A percentile compares a stretch with the other conserved stretches of the same genome.
Evolutionary conservation across 306 rosid species (phyloP).

Genomic region (Acacia crassicarpa): DNA sequence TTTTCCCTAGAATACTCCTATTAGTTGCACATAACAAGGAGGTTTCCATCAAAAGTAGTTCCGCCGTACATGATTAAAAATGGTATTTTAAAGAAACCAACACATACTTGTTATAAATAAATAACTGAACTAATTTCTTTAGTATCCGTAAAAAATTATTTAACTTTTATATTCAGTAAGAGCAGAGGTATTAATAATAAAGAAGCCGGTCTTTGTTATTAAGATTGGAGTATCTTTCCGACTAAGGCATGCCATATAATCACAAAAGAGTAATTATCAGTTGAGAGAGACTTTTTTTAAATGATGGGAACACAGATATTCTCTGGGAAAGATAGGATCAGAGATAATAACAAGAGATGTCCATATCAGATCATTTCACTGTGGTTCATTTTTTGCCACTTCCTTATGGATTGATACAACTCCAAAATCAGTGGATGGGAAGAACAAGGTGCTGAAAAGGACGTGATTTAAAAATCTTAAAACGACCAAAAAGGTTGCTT

Average conservation of each 20-base stretch:
- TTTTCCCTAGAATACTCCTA: too few species aligned
- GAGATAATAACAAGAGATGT: slow-evolving; percentile 25
- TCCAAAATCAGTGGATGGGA: slow-evolving; percentile 23
- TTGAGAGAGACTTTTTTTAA: slow-evolving; percentile 31
- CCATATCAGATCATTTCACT: slow-evolving; percentile 36
- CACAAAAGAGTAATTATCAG: slow-evolving; percentile 34
- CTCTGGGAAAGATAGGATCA: slow-evolving; percentile 18
- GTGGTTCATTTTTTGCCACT: slow-evolving; percentile 18
- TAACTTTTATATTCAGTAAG: too few species aligned
- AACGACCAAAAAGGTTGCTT: slow-evolving; percentile 29
- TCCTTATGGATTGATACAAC: not conserved
- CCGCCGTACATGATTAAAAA: too few species aligned
- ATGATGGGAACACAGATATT: slow-evolving; percentile 29
- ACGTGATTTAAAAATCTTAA: slow-evolving; percentile 8
- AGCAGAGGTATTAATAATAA: too few species aligned
- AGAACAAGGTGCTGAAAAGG: slow-evolving; percentile 31
- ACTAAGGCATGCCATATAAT: slow-evolving; percentile 24
- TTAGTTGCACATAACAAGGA: too few species aligned
- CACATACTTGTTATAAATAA: too few species aligned
- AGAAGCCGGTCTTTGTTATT: not conserved
- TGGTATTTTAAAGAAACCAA: too few species aligned
- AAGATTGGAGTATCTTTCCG: not conserved
- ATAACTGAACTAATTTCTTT: too few species aligned
- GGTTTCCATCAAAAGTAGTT: too few species aligned
- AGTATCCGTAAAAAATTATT: too few species aligned